A percentile compares a stretch with the other conserved stretches of the same genome.
Evolutionary conservation across 352 stramenopile species (phyloP).

Genomic region (Phytophthora rubi): DNA sequence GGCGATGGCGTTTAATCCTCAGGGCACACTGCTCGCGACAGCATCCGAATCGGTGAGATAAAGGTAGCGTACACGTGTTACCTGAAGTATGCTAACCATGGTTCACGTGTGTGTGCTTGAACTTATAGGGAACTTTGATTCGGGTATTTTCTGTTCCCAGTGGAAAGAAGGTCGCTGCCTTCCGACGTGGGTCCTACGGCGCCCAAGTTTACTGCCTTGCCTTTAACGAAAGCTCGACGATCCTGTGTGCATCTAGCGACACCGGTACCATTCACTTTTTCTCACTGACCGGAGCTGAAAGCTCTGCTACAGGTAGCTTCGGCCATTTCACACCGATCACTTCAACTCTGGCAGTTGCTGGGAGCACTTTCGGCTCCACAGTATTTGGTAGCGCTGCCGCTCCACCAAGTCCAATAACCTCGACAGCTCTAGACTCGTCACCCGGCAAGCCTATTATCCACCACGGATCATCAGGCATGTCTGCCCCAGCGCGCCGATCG

Average conservation of each 20-base stretch:
- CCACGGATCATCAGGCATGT: neutral
- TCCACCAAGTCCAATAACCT: slow-evolving; percentile 10
- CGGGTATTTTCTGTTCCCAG: slow-evolving; percentile 96
- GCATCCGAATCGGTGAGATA: slow-evolving; percentile 87
- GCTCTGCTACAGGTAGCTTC: slow-evolving; percentile 80
- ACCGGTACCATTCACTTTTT: slow-evolving; percentile 98
- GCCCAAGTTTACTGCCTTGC: slow-evolving; percentile 96
- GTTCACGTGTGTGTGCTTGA: neutral
- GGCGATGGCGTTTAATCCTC: slow-evolving; percentile 88
- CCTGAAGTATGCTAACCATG: neutral
- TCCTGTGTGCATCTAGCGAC: slow-evolving; percentile 96
- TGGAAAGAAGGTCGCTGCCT: slow-evolving; percentile 91
- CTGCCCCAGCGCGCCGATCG: slow-evolving; percentile 24
- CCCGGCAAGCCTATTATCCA: slow-evolving; percentile 18
- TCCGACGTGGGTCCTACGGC: slow-evolving; percentile 95
- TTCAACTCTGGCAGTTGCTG: slow-evolving; percentile 75
- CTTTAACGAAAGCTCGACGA: slow-evolving; percentile 95
- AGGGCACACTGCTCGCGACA: slow-evolving; percentile 89
- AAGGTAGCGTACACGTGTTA: neutral
- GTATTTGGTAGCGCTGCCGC: slow-evolving; percentile 47
- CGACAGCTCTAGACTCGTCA: slow-evolving; percentile 20
- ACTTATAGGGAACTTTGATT: slow-evolving; percentile 94
- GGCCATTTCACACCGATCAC: slow-evolving; percentile 78
- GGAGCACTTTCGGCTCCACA: slow-evolving; percentile 58
- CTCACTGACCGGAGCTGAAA: slow-evolving; percentile 77